A percentile compares a stretch with the other conserved stretches of the same genome.
These are phyloP conservation scores for Aegilops tauschii DNA, from an alignment of 176 grass and related monocot genomes.

Conservation along the genomic window DNA sequence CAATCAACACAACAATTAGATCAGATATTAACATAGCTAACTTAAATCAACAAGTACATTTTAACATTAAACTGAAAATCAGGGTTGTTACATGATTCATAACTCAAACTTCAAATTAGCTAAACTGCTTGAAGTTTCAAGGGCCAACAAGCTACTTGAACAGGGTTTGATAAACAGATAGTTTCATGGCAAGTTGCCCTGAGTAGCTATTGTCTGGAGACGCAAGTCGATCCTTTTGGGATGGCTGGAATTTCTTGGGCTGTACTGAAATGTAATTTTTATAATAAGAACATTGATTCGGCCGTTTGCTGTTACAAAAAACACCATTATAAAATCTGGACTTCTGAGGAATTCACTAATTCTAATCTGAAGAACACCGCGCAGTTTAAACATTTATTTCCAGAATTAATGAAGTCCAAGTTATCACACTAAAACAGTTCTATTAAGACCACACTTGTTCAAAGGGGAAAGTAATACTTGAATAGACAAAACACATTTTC, in stretches of 20 bases:
- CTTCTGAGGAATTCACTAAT: neutral
- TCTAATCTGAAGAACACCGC: neutral
- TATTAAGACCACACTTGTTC: neutral
- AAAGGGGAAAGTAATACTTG: conserved; percentile 1
- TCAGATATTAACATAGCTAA: neutral
- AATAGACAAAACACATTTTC: neutral
- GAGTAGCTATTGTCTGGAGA: neutral
- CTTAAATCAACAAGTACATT: neutral
- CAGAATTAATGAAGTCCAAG: neutral
- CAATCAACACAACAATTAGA: neutral
- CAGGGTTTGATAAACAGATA: neutral
- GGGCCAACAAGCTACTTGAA: neutral
- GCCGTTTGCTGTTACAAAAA: neutral
- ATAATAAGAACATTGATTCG: neutral
- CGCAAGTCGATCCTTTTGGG: neutral
- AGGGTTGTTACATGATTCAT: neutral
- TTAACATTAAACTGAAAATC: neutral
- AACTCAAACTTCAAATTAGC: neutral
- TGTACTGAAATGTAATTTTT: neutral
- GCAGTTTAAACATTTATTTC: neutral
- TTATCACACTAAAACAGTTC: neutral
- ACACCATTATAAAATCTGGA: neutral
- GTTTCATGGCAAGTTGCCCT: neutral
- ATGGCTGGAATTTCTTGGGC: neutral
- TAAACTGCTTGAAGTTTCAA: conserved; percentile 11